Percentiles rank a stretch among this genome's conserved stretches.
Evolutionary conservation across 257 asterid species (phyloP).

Genomic region (Ligustrum vulgare): DNA sequence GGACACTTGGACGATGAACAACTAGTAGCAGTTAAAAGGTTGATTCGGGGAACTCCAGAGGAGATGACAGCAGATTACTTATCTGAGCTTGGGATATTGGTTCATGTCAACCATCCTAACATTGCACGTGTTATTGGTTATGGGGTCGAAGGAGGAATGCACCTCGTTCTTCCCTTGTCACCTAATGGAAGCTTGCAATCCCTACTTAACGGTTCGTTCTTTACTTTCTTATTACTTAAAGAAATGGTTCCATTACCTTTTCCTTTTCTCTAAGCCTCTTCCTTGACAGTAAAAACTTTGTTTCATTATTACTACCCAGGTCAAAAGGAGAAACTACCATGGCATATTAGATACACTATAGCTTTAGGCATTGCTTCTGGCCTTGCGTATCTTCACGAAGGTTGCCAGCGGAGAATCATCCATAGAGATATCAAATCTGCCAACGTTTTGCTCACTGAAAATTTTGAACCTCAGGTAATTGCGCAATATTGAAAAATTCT

Average conservation of each 20-base stretch:
- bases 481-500: conserved; percentile 1
- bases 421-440: conserved; percentile 96
- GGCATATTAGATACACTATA: conserved; percentile 62
- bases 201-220: conserved; percentile 55
- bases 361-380: conserved; percentile 86
- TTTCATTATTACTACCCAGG: conserved; percentile 37
- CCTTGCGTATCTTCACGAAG: conserved; percentile 88
- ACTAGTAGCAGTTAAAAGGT: conserved; percentile 76
- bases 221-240: conserved; percentile 18
- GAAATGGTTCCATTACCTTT: background rate
- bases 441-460: conserved; percentile 80
- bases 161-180: conserved; percentile 94
- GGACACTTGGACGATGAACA: conserved; percentile 80
- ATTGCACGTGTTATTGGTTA: conserved; percentile 85
- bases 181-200: conserved; percentile 89
- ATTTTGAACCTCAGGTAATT: conserved; percentile 78
- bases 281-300: conserved; percentile 4
- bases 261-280: background rate
- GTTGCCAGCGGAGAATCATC: conserved; percentile 87
- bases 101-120: conserved; percentile 89
- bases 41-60: conserved; percentile 81
- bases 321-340: conserved; percentile 52
- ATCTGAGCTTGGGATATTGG: conserved; percentile 92
- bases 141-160: conserved; percentile 99
- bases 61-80: conserved; percentile 91